phyloP scores from a whole-genome alignment of 2,329 filamentous ascomycete genomes.

The Arthrobotrys sinensis region DNA sequence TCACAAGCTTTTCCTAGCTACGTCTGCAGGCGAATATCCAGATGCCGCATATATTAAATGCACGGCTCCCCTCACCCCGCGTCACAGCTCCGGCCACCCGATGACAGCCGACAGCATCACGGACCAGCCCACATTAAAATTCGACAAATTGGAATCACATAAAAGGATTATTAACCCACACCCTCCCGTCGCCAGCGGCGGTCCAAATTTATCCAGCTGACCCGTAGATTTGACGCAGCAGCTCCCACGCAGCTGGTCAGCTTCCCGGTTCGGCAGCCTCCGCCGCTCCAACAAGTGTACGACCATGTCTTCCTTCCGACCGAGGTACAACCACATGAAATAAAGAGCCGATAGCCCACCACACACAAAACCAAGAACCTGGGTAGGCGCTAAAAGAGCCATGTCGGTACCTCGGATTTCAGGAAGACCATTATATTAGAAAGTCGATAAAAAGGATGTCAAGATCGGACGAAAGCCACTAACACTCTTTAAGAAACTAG shows the following conservation, averaged over 20 bases:
- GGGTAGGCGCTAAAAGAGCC: neutral
- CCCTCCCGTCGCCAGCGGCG: neutral
- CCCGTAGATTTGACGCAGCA: neutral
- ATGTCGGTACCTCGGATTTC: conserved; percentile 49
- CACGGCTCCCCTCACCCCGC: conserved; percentile 18
- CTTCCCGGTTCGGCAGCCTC: conserved; percentile 58
- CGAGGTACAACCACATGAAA: conserved; percentile 62
- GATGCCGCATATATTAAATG: conserved; percentile 18
- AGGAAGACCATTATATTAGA: conserved; percentile 34
- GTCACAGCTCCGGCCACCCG: conserved; percentile 44
- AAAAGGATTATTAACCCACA: conserved; percentile 18
- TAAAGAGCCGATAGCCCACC: conserved; percentile 22
- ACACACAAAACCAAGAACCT: conserved; percentile 11
- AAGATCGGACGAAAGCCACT: conserved; percentile 54
- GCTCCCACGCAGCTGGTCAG: conserved; percentile 30
- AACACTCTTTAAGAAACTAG: conserved; percentile 39
- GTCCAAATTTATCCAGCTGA: conserved; percentile 48
- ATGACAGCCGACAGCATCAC: conserved; percentile 24
- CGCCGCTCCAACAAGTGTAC: conserved; percentile 21
- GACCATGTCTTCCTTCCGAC: conserved; percentile 55
- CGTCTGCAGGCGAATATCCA: neutral
- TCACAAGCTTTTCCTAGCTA: neutral
- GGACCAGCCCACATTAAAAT: conserved; percentile 11
- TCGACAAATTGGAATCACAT: conserved; percentile 17
- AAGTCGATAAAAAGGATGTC: conserved; percentile 28